Base-by-base conservation (phyloP, 768 basidiomycete species). In the Aureoboletus auriporus region DNA sequence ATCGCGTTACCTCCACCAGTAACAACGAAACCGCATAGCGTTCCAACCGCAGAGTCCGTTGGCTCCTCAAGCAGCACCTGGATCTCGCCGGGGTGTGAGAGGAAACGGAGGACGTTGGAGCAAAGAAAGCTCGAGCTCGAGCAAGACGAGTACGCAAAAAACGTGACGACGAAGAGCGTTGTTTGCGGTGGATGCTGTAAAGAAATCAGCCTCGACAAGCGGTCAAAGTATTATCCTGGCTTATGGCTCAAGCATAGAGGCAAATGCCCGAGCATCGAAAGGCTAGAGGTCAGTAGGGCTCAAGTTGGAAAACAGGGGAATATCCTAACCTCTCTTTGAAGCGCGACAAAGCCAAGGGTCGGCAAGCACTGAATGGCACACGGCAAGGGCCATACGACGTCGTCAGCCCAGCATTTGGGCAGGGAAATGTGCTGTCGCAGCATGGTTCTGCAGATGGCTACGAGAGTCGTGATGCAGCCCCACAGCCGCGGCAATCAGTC, bases 201-300 rank as follows among this genome's bases (percentile, higher is more conserved):
- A 48, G 53, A 48, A 14, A 71, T 69, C 35, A 67, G 66, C 38
- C 62, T 69, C 12, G 69, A 69, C 39, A 67, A 65, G 45, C 46
- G 68, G 37, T 67, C 61, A 3, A 44, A 51, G 23, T 71, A 71
- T 52, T 71, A 69, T 36, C 66, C 68, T 13, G 68, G 68, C 7
- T 35, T 69, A 8, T 69, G 68, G 68, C 33, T 42, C 42, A 69
- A 69, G 49, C 68, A 69, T 45, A 59, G 47, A 36, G 26, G 48
- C 3, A 68, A 68, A 48, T 69, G 69, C 34, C 55, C 51, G 23
- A 16, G 42, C 26, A 51, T 66, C 35, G 50, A 52, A 39, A 55
- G 51, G 33, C 45, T 59, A 2, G 55, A 67, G 59, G 65, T 69
- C 13, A 61, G 67, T 49, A 12, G 14, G 13, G 13, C 20, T 39